Evolutionary conservation across 805 yeast genomes (phyloP).

Genomic region (Jamesozyma spencerorum): DNA sequence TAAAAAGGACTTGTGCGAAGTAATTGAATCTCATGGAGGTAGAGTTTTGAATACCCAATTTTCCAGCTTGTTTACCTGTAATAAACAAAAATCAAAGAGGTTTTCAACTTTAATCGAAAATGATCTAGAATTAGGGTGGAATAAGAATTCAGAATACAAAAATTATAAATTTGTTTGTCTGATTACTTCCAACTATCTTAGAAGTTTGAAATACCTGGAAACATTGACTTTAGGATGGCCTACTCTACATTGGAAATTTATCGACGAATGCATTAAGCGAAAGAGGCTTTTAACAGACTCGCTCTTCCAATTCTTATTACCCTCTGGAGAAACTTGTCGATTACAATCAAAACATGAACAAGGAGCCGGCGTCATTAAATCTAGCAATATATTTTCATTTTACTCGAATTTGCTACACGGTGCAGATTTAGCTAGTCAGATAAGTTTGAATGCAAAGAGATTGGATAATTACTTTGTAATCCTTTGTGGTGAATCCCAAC

Average conservation of each 20-base stretch:
- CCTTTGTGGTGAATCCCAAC: slow-evolving; percentile 26
- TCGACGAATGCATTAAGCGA: slow-evolving; percentile 39
- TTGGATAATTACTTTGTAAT: slow-evolving; percentile 31
- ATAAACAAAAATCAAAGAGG: neutral
- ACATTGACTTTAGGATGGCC: slow-evolving; percentile 84
- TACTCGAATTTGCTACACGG: slow-evolving; percentile 31
- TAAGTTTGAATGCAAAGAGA: slow-evolving; percentile 11
- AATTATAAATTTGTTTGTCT: slow-evolving; percentile 52
- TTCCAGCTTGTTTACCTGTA: slow-evolving; percentile 17
- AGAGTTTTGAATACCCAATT: slow-evolving; percentile 31
- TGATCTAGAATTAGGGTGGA: slow-evolving; percentile 9
- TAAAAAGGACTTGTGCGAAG: slow-evolving; percentile 26
- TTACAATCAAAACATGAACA: slow-evolving; percentile 18
- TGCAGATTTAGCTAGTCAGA: slow-evolving; percentile 33
- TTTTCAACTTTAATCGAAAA: neutral
- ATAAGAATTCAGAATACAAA: slow-evolving; percentile 7
- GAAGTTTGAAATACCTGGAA: slow-evolving; percentile 72
- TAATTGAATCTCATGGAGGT: slow-evolving; percentile 40
- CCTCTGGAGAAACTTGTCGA: slow-evolving; percentile 58
- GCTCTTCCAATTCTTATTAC: slow-evolving; percentile 52
- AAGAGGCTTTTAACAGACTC: slow-evolving; percentile 7
- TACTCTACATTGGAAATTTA: slow-evolving; percentile 48
- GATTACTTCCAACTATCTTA: slow-evolving; percentile 44
- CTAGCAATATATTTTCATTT: slow-evolving; percentile 41
- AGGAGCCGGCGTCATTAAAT: slow-evolving; percentile 31